Evolutionary conservation across 202 grass and related monocot genomes (phyloP), one percentile per base, ranked within the genome.

Genomic region (Eragrostis tef): DNA sequence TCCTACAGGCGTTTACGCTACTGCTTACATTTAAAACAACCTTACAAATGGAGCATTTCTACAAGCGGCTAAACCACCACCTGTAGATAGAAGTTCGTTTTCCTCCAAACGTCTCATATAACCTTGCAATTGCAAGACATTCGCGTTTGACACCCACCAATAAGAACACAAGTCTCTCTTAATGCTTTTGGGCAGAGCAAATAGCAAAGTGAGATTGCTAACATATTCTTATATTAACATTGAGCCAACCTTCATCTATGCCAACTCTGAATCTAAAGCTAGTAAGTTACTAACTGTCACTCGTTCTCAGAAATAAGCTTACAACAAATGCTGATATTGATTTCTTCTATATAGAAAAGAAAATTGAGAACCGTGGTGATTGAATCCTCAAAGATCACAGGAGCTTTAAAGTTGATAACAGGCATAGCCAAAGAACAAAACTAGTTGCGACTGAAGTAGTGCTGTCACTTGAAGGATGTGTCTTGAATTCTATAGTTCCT

Each of bases 401-500:
- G 31, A 29, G 15, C 82, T 84, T 85, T 64, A 87, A 56, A 75
- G 82, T 71, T 64, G 83, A 44, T 67, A 63, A 21, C 75, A 94
- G 51, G 76, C 69, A 71, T 25, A 81, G 59, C 57, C 85, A 50
- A 84, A 80, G 13, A 63, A 44, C 48, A 60, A 77, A 64, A 41
- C 51, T 49, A 77, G 81, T 81, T 26, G 54, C 45, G 52, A 57
- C 45, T 15, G 46, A 62, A 67, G 71, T 71, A 72, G 3, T 63
- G 69, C 78, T 85, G 67, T 48, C 57, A 70, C 51, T 73, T 62
- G 89, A 86, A 75, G 69, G 43, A 79, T 83, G 74, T 21, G 83
- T 83, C 57, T 83, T 89, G 84, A 94, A 91, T 79, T 94, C 87
- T 87, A 92, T 52, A 44, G 89, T 85, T 77, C 92, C 89, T 48